A percentile compares a stretch with the other conserved stretches of the same genome.
These are phyloP conservation scores for Mucor racemosus DNA, from an alignment of 371 early-diverging fungal species.

Conservation along the genomic window DNA sequence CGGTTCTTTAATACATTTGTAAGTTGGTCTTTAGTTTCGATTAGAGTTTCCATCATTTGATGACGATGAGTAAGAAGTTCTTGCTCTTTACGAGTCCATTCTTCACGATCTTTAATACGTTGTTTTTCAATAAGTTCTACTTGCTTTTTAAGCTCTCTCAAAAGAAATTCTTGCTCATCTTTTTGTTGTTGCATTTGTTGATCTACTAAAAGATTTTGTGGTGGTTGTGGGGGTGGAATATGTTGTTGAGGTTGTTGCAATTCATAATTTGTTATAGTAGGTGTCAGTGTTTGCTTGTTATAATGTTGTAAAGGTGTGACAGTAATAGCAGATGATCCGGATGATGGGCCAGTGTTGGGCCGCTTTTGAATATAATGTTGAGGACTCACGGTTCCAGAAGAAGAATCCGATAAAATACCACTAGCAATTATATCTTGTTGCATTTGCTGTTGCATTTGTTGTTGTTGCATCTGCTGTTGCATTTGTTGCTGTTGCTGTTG, in stretches of 20 bases:
- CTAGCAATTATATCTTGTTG: not conserved
- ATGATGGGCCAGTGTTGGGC: not conserved
- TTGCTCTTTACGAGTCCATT: slow-evolving; percentile 20
- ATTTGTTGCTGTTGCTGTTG: too few relatives aligned
- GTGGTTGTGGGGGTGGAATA: not conserved
- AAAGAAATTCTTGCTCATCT: not conserved
- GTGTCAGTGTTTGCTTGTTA: not conserved
- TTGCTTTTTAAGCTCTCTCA: slow-evolving; percentile 12
- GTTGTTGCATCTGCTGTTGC: not conserved
- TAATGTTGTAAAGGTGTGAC: not conserved
- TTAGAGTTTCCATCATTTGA: not conserved
- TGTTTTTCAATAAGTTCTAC: slow-evolving; percentile 19
- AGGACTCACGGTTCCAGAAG: not conserved
- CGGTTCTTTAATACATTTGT: not conserved
- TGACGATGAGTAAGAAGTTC: slow-evolving; percentile 11
- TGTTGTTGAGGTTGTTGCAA: not conserved
- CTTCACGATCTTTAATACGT: slow-evolving; percentile 17
- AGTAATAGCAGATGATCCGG: slow-evolving; percentile 7
- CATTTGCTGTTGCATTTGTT: not conserved
- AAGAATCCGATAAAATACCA: not conserved
- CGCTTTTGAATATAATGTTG: not conserved
- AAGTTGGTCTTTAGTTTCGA: not conserved
- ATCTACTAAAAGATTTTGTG: not conserved
- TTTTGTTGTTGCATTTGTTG: not conserved
- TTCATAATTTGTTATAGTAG: not conserved